Percentiles rank a stretch among this genome's conserved stretches.
These are phyloP conservation scores for Schoenoplectus tabernaemontani DNA, from an alignment of 202 grass and related monocot genomes.

Conservation along the genomic window DNA sequence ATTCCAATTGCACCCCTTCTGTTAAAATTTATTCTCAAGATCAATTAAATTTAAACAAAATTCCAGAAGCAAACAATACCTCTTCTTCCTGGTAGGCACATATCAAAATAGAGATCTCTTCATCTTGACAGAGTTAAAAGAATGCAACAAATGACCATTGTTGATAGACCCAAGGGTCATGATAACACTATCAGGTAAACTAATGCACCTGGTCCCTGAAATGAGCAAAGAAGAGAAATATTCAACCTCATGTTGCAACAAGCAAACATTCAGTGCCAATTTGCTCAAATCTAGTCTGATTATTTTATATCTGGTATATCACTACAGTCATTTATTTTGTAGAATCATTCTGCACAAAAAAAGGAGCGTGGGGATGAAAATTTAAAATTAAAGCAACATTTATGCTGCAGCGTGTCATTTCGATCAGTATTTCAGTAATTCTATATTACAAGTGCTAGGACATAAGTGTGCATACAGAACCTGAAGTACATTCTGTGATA, in stretches of 20 bases:
- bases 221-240: slow-evolving; percentile 27
- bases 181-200: slow-evolving; percentile 87
- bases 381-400: neutral
- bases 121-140: no score
- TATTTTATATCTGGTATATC: neutral
- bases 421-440: neutral
- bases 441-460: neutral
- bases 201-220: slow-evolving; percentile 75
- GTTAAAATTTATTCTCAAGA: no score
- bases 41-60: no score
- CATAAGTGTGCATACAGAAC: slow-evolving; percentile 29
- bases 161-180: slow-evolving; percentile 81
- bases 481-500: slow-evolving; percentile 89
- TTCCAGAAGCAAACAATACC: no score
- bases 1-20: no score
- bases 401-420: neutral
- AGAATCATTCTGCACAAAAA: neutral
- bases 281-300: neutral
- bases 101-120: no score
- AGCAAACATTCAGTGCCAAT: neutral
- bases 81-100: no score
- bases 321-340: neutral
- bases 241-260: neutral
- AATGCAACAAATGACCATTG: slow-evolving; percentile 64
- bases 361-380: neutral